phyloP scores from a whole-genome alignment of 108 stramenopile species.

The Cyclotella cryptica region DNA sequence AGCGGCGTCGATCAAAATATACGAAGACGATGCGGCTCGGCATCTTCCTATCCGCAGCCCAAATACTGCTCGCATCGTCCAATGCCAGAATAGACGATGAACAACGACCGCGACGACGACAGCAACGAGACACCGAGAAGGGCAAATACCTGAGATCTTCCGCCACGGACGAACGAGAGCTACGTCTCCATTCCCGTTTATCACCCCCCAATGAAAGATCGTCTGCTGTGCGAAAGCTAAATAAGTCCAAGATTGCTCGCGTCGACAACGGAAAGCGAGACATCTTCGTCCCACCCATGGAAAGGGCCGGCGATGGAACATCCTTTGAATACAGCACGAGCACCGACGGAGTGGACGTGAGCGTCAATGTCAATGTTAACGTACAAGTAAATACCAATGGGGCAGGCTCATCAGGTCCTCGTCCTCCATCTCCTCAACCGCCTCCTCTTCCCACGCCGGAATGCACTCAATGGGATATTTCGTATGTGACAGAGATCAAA shows the following conservation, averaged over 20 bases:
- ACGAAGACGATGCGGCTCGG: too few relatives aligned
- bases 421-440: neutral
- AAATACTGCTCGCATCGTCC: too few relatives aligned
- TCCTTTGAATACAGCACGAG: neutral
- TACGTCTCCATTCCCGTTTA: neutral
- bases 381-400: slow-evolving; percentile 4
- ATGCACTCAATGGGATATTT: slow-evolving; percentile 15
- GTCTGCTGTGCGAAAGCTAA: neutral
- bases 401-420: neutral
- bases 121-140: too few relatives aligned
- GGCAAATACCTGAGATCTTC: too few relatives aligned
- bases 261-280: slow-evolving; percentile 7
- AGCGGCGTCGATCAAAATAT: too few relatives aligned
- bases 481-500: slow-evolving; percentile 4
- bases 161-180: too few relatives aligned
- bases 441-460: neutral
- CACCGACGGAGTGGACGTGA: slow-evolving; percentile 12
- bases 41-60: too few relatives aligned
- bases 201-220: neutral
- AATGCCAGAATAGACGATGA: too few relatives aligned
- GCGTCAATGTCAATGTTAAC: slow-evolving; percentile 3
- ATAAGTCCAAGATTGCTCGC: slow-evolving; percentile 8
- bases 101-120: too few relatives aligned
- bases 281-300: neutral
- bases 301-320: neutral